Base-by-base conservation (phyloP, 805 yeast species). In the Candida glaebosa region DNA sequence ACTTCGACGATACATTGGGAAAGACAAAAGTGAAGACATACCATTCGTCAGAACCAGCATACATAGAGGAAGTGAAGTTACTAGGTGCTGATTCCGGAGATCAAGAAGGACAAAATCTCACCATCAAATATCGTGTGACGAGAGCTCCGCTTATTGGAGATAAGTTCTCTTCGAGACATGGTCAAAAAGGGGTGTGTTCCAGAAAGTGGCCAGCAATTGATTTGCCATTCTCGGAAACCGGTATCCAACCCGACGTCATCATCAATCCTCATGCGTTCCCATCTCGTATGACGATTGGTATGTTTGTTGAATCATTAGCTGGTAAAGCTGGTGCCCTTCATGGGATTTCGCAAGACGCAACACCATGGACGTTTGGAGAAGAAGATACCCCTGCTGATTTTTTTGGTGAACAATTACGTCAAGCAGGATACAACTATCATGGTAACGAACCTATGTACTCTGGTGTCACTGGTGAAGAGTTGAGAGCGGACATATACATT, bases 231-330 rank as follows among this genome's bases (percentile, higher is more conserved):
- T 79, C 88, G 50, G 99, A 93, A 69, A 73, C 87, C 25, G 99
- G 99, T 56, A 91, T 93, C 47, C 96, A 87, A 63, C 99, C 99
- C 2, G 99, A 93, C 68, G 85, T 93, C 53, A 93, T 93, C 59
- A 93, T 93, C 59, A 93, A 93, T 63, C 99, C 99, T 3, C 99
- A 91, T 64, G 99, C 98, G 51, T 93, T 91, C 91, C 99, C 99
- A 54, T 91, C 98, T 37, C 93, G 99, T 75, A 93, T 93, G 99
- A 93, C 99, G 9, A 91, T 93, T 66, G 99, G 99, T 73, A 93
- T 93, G 98, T 93, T 93, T 68, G 97, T 93, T 37, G 99, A 93
- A 68, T 85, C 95, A 40, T 68, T 93, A 43, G 98, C 99, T n/a
- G 99, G 99, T 59, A 93, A 93, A 66, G 93, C 98, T 4, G 99